Conservation (phyloP, 495 filamentous ascomycete species). For the Neurospora discreta region DNA sequence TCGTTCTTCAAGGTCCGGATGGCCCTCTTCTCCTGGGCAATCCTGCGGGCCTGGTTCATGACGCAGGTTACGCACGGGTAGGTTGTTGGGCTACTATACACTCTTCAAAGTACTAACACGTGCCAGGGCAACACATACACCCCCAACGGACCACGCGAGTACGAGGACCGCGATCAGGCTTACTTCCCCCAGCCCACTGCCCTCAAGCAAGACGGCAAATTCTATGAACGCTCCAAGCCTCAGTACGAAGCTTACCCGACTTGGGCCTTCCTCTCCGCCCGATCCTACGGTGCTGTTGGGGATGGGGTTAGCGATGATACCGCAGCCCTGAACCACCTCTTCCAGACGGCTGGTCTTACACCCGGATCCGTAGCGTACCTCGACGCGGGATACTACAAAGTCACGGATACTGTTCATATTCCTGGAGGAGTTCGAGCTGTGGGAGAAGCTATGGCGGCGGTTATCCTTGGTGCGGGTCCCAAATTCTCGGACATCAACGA, state of each 20-base stretch:
- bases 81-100: conserved; percentile 19
- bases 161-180: conserved; percentile 7
- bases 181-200: conserved; percentile 12
- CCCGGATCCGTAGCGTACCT: conserved; percentile 47
- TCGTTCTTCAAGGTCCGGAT: conserved; percentile 43
- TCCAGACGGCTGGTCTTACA: conserved; percentile 7
- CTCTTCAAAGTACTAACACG: neutral
- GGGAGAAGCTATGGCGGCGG: conserved; percentile 34
- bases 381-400: conserved; percentile 38
- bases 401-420: conserved; percentile 35
- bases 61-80: conserved; percentile 20
- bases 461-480: conserved; percentile 30
- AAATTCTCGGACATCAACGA: conserved; percentile 34
- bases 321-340: conserved; percentile 10
- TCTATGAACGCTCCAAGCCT: conserved; percentile 58
- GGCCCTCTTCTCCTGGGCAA: conserved; percentile 33
- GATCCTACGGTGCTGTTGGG: conserved; percentile 14
- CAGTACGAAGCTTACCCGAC: conserved; percentile 46
- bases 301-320: conserved; percentile 25
- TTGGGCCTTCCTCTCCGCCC: conserved; percentile 21
- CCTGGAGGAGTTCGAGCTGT: conserved; percentile 37
- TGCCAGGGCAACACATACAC: conserved; percentile 16
- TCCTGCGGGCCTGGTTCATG: conserved; percentile 9
- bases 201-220: conserved; percentile 28
- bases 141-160: conserved; percentile 11